phyloP scores from a whole-genome alignment of 202 grass and related monocot genomes.

The Digitaria exilis region DNA sequence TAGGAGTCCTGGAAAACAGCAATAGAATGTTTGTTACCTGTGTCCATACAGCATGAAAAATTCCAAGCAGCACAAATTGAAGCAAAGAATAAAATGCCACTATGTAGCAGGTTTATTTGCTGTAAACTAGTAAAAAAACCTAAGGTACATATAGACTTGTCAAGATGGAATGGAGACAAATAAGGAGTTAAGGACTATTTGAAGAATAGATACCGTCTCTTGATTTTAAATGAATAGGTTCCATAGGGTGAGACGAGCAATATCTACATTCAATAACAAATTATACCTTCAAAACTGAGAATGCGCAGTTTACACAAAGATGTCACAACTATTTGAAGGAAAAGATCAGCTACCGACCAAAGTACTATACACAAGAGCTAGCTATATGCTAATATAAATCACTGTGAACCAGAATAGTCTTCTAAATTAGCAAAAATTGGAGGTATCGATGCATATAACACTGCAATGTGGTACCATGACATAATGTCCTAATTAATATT shows the following conservation, averaged over 20 bases:
- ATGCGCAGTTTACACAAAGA: not conserved
- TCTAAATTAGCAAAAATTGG: too few relatives aligned
- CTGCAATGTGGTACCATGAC: too few relatives aligned
- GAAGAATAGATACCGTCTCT: not conserved
- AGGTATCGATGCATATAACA: too few relatives aligned
- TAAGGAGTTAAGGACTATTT: not conserved
- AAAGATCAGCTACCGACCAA: not conserved
- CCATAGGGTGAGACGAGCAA: conserved; percentile 7
- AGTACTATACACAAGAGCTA: not conserved
- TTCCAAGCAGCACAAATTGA: not conserved
- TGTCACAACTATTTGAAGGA: not conserved
- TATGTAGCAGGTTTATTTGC: not conserved
- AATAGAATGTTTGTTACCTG: not conserved
- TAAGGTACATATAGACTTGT: not conserved
- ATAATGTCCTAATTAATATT: too few relatives aligned
- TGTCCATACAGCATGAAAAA: not conserved
- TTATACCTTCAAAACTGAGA: not conserved
- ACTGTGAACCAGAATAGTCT: not conserved
- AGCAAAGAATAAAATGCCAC: not conserved
- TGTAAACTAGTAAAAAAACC: conserved; percentile 5
- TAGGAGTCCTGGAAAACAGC: conserved; percentile 14
- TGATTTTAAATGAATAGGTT: not conserved
- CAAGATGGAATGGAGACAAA: not conserved
- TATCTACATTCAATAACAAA: not conserved
- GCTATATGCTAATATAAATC: not conserved